Conservation (phyloP, 805 yeast species). For the Jamesozyma spencerorum region DNA sequence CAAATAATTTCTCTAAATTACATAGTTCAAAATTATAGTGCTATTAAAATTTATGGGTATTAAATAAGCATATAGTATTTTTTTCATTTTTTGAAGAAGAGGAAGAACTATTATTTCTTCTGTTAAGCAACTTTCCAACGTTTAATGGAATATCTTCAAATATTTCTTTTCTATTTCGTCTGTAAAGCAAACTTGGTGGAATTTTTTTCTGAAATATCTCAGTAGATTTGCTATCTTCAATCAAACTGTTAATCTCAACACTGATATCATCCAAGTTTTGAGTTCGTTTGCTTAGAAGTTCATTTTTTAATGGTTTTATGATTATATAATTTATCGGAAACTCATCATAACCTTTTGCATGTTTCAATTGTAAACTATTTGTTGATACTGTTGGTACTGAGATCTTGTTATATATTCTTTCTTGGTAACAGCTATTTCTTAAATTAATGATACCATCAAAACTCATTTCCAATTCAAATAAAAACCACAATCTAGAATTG, state of each 20-base stretch:
- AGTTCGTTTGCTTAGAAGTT: too few relatives aligned
- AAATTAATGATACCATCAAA: constrained; percentile 17
- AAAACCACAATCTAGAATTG: constrained; percentile 20
- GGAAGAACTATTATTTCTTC: too few relatives aligned
- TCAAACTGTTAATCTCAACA: constrained; percentile 10
- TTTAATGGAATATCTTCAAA: constrained; percentile 14
- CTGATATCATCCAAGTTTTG: too few relatives aligned
- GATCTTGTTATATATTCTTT: constrained; percentile 18
- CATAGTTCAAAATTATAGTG: too few relatives aligned
- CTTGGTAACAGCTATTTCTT: constrained; percentile 23
- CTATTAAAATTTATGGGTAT: too few relatives aligned
- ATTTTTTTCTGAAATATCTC: too few relatives aligned
- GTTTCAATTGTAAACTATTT: constrained; percentile 6
- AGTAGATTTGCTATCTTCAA: constrained; percentile 7
- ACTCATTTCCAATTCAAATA: constrained; percentile 29
- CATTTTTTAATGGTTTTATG: too few relatives aligned
- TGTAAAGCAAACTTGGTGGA: constrained; percentile 13
- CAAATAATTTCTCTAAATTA: too few relatives aligned
- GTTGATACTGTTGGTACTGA: constrained; percentile 17
- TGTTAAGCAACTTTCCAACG: constrained; percentile 9
- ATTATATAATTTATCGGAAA: too few relatives aligned
- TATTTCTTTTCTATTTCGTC: constrained; percentile 13
- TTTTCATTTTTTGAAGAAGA: too few relatives aligned
- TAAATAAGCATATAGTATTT: too few relatives aligned
- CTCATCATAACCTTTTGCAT: constrained; percentile 7